Conservation (phyloP, 257 asterid species). For the Penstemon barbatus region DNA sequence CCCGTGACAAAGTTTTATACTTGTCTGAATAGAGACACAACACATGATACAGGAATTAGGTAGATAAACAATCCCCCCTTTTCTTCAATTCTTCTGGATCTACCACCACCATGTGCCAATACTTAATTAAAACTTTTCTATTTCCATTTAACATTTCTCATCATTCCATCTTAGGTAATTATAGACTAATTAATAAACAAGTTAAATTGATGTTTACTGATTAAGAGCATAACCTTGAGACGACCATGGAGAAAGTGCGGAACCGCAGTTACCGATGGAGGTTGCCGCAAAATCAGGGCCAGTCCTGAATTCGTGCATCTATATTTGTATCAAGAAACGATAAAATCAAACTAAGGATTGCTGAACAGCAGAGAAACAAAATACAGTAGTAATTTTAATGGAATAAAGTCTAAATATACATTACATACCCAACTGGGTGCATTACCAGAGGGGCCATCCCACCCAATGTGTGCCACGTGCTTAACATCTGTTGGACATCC, state of each 20-base stretch:
- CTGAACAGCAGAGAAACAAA: neutral
- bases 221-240: conserved; percentile 57
- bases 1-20: conserved; percentile 23
- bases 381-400: neutral
- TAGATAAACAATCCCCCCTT: neutral
- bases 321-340: conserved; percentile 14
- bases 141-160: conserved; percentile 16
- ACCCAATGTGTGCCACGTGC: conserved; percentile 90
- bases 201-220: neutral
- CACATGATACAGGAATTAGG: conserved; percentile 29
- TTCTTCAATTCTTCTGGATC: neutral
- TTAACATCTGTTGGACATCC: conserved; percentile 86
- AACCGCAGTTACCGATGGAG: conserved; percentile 52
- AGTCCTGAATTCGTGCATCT: conserved; percentile 73
- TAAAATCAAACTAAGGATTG: neutral
- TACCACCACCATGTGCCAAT: neutral
- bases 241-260: conserved; percentile 91
- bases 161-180: conserved; percentile 3
- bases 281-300: conserved; percentile 75
- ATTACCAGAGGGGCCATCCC: conserved; percentile 76
- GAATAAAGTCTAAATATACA: neutral
- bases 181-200: neutral
- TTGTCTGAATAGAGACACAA: conserved; percentile 31
- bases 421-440: conserved; percentile 87
- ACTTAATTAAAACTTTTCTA: conserved; percentile 4